These are phyloP conservation scores for Hevea brasiliensis DNA, from an alignment of 345 rosid species.

Conservation along the genomic window DNA sequence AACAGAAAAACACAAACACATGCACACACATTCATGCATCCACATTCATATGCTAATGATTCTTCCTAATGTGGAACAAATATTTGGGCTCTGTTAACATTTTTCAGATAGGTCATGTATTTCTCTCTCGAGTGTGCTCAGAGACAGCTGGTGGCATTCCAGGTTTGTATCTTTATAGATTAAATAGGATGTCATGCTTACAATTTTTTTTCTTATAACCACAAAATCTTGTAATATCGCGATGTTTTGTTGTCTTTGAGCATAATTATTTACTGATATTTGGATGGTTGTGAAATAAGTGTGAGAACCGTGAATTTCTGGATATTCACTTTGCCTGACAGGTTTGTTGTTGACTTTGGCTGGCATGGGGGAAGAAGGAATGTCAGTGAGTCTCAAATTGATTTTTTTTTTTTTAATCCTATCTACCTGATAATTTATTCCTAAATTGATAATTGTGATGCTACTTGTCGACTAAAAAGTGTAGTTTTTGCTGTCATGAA, in stretches of 20 bases:
- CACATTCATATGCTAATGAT: neutral
- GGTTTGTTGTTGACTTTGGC: constrained; percentile 91
- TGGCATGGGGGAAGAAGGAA: constrained; percentile 88
- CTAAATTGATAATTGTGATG: neutral
- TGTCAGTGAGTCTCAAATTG: constrained; percentile 62
- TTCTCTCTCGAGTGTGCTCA: constrained; percentile 94
- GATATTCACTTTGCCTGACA: constrained; percentile 29
- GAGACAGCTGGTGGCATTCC: constrained; percentile 98
- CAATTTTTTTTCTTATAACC: neutral
- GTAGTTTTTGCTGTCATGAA: constrained; percentile 22
- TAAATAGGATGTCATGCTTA: neutral
- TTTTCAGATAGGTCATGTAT: constrained; percentile 89
- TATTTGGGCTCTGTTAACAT: constrained; percentile 16
- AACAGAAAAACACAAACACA: too few species aligned
- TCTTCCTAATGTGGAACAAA: constrained; percentile 2
- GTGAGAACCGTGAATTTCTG: constrained; percentile 4
- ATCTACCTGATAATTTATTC: constrained; percentile 8
- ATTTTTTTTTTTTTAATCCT: constrained; percentile 14
- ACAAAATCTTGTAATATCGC: too few species aligned
- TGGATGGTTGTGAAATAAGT: constrained; percentile 3
- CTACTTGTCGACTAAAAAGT: constrained; percentile 8
- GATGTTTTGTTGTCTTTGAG: constrained; percentile 4
- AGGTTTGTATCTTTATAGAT: constrained; percentile 46
- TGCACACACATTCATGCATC: neutral
- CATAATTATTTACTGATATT: constrained; percentile 1